Conservation (phyloP, 805 yeast genomes). For the Torulaspora delbrueckii region DNA sequence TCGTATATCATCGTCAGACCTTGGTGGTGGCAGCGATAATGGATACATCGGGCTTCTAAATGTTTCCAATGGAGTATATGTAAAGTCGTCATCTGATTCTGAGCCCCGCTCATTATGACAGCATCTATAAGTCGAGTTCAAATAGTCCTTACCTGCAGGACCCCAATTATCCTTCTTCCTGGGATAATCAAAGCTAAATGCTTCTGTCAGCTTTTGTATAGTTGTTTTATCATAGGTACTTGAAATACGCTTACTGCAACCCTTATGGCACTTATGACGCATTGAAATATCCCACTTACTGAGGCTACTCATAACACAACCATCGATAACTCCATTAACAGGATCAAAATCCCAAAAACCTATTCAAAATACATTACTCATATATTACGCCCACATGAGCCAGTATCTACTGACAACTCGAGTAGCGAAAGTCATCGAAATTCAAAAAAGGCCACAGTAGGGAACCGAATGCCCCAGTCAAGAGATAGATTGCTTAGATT, state of each 20-base stretch:
- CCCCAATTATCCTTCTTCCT: not conserved
- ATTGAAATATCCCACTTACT: not conserved
- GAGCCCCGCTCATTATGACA: not conserved
- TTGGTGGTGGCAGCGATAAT: conserved; percentile 12
- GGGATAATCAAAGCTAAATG: conserved; percentile 10
- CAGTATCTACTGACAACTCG: not conserved
- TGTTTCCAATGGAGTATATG: conserved; percentile 8
- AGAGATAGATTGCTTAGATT: not conserved
- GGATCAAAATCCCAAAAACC: too few species aligned
- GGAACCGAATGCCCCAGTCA: not conserved
- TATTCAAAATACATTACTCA: not conserved
- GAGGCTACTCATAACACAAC: not conserved
- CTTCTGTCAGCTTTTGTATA: conserved; percentile 11
- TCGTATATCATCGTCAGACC: conserved; percentile 12
- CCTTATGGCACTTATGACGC: conserved; percentile 5
- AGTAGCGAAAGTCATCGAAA: too few species aligned
- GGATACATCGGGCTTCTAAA: conserved; percentile 6
- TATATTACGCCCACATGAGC: not conserved
- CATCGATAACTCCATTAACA: not conserved
- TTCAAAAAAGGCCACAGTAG: not conserved
- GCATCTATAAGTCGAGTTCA: not conserved
- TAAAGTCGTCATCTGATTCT: conserved; percentile 1
- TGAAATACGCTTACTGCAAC: not conserved
- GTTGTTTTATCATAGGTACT: conserved; percentile 6
- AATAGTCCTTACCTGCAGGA: not conserved